A percentile compares a stretch with the other conserved stretches of the same genome.
These are phyloP conservation scores for Exophiala xenobiotica DNA, from an alignment of 2,329 filamentous ascomycete species.

Conservation along the genomic window DNA sequence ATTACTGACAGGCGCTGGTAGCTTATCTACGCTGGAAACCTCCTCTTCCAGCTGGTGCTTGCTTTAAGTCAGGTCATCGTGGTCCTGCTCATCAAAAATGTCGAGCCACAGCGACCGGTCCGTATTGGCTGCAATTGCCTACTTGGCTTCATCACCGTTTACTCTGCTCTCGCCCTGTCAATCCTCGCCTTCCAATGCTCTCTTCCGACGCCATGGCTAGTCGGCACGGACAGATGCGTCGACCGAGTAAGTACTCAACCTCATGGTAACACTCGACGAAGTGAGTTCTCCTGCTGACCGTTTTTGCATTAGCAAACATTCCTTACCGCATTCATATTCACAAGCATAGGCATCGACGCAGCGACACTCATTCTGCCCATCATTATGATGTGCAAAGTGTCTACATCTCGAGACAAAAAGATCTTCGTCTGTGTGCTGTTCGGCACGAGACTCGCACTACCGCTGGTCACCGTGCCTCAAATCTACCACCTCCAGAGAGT, in stretches of 20 bases:
- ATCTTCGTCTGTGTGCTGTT: constrained; percentile 18
- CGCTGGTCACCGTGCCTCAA: constrained; percentile 14
- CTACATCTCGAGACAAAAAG: constrained; percentile 19
- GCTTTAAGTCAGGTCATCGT: constrained; percentile 12
- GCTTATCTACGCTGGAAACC: constrained; percentile 17
- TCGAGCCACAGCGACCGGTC: constrained; percentile 16
- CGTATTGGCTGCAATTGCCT: constrained; percentile 17
- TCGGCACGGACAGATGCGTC: constrained; percentile 9
- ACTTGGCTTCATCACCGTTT: constrained; percentile 12
- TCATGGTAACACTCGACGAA: too few relatives aligned
- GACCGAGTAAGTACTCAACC: constrained; percentile 21
- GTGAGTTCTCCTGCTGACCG: too few relatives aligned
- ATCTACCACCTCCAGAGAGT: constrained; percentile 9
- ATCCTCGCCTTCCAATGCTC: constrained; percentile 20
- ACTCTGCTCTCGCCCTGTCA: constrained; percentile 8
- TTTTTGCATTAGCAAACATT: constrained; percentile 9
- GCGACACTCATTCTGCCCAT: constrained; percentile 16
- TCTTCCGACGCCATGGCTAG: constrained; percentile 19
- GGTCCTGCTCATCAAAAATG: constrained; percentile 18
- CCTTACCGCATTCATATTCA: constrained; percentile 7
- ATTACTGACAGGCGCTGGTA: too few relatives aligned
- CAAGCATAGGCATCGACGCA: constrained; percentile 15
- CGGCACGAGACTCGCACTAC: constrained; percentile 15
- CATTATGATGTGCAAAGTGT: constrained; percentile 18
- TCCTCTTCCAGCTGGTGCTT: constrained; percentile 15